Evolutionary conservation across 2,329 filamentous ascomycete genomes (phyloP).

Genomic region (Periconia sp.): DNA sequence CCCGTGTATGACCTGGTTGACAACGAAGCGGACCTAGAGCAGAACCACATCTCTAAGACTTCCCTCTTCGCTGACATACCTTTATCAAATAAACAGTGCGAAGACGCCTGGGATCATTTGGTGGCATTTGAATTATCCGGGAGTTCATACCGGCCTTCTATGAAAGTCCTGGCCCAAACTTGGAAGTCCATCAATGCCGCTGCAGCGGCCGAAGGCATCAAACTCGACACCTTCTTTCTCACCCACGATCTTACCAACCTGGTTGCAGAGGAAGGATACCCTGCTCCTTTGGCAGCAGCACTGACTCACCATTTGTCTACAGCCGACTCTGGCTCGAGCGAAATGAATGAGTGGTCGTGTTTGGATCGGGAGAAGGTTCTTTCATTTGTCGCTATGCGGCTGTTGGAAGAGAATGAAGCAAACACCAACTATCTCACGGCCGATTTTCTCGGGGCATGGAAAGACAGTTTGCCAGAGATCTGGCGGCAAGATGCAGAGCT

Average conservation of each 20-base stretch:
- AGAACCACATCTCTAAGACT: conserved; percentile 38
- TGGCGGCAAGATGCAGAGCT: conserved; percentile 40
- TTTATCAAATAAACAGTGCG: conserved; percentile 55
- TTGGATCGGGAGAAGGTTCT: conserved; percentile 37
- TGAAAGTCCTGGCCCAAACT: conserved; percentile 48
- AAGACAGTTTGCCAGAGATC: conserved; percentile 39
- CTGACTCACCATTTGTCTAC: conserved; percentile 39
- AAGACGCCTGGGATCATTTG: conserved; percentile 52
- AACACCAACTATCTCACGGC: conserved; percentile 29
- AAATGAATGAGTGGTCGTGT: conserved; percentile 31
- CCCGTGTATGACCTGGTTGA: conserved; percentile 42
- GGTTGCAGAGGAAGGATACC: conserved; percentile 42
- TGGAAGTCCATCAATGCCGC: conserved; percentile 51
- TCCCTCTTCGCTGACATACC: conserved; percentile 54
- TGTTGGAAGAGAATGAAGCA: conserved; percentile 32
- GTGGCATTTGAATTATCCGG: conserved; percentile 54
- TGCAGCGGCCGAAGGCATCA: conserved; percentile 45
- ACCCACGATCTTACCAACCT: conserved; percentile 33
- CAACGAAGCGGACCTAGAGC: conserved; percentile 26
- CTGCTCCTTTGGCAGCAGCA: conserved; percentile 37
- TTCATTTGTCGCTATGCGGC: conserved; percentile 31
- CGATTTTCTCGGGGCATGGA: conserved; percentile 41
- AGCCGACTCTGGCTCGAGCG: conserved; percentile 25
- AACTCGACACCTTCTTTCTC: conserved; percentile 43
- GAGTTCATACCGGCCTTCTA: conserved; percentile 51